Base-by-base conservation (phyloP, 257 asterid species). In the Solanum bukasovii region DNA sequence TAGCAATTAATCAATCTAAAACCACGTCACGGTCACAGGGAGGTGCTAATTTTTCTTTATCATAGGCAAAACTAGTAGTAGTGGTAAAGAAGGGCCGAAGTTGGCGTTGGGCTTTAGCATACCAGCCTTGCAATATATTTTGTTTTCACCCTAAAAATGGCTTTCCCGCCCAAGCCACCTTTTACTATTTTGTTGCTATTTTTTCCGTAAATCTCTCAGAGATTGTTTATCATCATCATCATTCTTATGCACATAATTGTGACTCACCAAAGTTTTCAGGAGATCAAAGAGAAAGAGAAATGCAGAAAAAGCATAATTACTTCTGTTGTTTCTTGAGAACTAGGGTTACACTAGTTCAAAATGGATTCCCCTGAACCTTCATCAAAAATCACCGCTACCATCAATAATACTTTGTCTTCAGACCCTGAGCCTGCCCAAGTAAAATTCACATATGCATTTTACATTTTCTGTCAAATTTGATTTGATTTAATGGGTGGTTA, bases 291-390 rank as follows among this genome's bases (percentile, higher is more conserved):
- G 35, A n/a, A 6, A 77, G 84, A 79, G 86, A 82, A 49, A 82
- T 82, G 86, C 86, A 82, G 42, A 49, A 82, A 49, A 0, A 49
- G 25, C 56, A 82, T 82, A 9, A 49, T 37, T 75, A 82, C 13
- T 29, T 49, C 27, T 75, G 29, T 5, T 81, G 27, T 65, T 73
- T 29, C 84, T 67, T 88, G 70, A 87, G 31, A 88, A 87, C 87
- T 88, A 90, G 93, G 93, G 91, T 89, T 93, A 84, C 75, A 89
- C 86, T 59, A 84, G 89, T 63, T 40, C 81, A 73, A 49, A 42
- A 93, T 91, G 94, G 93, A 90, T 65, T 92, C 94, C 59, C 93
- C 93, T 89, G 88, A 86, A 40, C 86, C 91, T 88, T 89, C 93
- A 65, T 84, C 85, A 67, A 74, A 91, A 31, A 81, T 5, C 49